Conservation (phyloP, 2,329 filamentous ascomycete genomes). For the Rasamsonia emersonii region DNA sequence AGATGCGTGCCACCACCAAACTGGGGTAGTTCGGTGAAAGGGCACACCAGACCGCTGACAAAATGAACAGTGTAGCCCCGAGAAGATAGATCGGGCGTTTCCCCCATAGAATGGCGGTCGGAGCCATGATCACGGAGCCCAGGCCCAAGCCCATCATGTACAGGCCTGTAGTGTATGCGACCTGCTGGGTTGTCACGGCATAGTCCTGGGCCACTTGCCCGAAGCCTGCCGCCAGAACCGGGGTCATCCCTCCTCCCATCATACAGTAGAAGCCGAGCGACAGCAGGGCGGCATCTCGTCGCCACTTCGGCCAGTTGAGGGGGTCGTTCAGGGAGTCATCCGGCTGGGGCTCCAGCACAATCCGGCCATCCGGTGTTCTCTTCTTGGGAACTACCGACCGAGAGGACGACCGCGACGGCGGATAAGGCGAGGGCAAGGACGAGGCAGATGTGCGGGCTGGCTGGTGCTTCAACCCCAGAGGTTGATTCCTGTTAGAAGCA, state of each 20-base stretch:
- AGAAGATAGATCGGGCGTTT: slow-evolving; percentile 85
- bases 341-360: slow-evolving; percentile 85
- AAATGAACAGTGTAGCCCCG: slow-evolving; percentile 67
- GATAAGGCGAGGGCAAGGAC: slow-evolving; percentile 41
- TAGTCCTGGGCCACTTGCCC: slow-evolving; percentile 64
- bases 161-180: slow-evolving; percentile 80
- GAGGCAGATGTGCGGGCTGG: slow-evolving; percentile 51
- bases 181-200: slow-evolving; percentile 58
- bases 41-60: slow-evolving; percentile 75
- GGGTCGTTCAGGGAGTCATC: slow-evolving; percentile 87
- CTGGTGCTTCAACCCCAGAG: slow-evolving; percentile 53
- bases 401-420: slow-evolving; percentile 32
- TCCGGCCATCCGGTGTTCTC: slow-evolving; percentile 68
- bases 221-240: slow-evolving; percentile 83
- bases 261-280: slow-evolving; percentile 88
- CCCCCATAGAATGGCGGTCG: slow-evolving; percentile 82
- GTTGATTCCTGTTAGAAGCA: slow-evolving; percentile 53
- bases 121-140: slow-evolving; percentile 74
- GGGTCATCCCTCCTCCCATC: slow-evolving; percentile 86
- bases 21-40: slow-evolving; percentile 72
- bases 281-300: slow-evolving; percentile 68
- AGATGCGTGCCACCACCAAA: slow-evolving; percentile 69
- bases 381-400: slow-evolving; percentile 48
- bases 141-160: slow-evolving; percentile 92
- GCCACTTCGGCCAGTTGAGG: slow-evolving; percentile 80